Conservation (phyloP, 306 rosid species). For the Carpinus viminea region DNA sequence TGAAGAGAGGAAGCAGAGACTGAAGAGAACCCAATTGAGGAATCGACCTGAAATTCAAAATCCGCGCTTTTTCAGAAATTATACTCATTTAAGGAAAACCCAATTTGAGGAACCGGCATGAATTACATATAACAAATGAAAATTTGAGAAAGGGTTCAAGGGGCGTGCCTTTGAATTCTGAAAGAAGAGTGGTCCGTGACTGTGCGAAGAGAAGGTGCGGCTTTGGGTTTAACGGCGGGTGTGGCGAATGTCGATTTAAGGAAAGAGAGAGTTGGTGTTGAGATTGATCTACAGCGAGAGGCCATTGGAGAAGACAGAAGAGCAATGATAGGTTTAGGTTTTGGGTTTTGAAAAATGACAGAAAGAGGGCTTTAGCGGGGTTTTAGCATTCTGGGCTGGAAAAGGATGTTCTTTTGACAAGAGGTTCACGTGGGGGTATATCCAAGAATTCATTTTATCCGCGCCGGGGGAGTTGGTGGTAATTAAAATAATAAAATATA, state of each 20-base stretch:
- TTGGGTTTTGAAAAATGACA: background rate
- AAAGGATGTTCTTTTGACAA: too few species aligned
- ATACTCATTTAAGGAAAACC: background rate
- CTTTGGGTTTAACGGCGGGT: slow-evolving; percentile 38
- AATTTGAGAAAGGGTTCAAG: slow-evolving; percentile 1
- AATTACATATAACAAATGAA: background rate
- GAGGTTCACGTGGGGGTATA: too few species aligned
- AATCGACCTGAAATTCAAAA: slow-evolving; percentile 45
- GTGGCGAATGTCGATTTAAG: slow-evolving; percentile 52
- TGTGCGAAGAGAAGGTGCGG: slow-evolving; percentile 45
- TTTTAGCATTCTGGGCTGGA: slow-evolving; percentile 2
- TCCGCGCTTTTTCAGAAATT: background rate
- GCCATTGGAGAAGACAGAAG: slow-evolving; percentile 53
- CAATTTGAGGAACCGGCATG: background rate
- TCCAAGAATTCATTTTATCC: too few species aligned
- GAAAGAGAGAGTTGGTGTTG: slow-evolving; percentile 57
- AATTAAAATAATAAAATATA: too few species aligned
- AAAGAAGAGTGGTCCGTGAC: slow-evolving; percentile 43
- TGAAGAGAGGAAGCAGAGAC: slow-evolving; percentile 80
- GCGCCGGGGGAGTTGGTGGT: too few species aligned
- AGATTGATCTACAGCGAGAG: slow-evolving; percentile 73
- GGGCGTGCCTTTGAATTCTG: slow-evolving; percentile 49
- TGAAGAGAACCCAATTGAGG: slow-evolving; percentile 63
- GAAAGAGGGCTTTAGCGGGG: slow-evolving; percentile 44
- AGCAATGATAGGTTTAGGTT: slow-evolving; percentile 16